Evolutionary conservation across 1,284 basidiomycete species (phyloP).

Genomic region (Puccinia horiana): DNA sequence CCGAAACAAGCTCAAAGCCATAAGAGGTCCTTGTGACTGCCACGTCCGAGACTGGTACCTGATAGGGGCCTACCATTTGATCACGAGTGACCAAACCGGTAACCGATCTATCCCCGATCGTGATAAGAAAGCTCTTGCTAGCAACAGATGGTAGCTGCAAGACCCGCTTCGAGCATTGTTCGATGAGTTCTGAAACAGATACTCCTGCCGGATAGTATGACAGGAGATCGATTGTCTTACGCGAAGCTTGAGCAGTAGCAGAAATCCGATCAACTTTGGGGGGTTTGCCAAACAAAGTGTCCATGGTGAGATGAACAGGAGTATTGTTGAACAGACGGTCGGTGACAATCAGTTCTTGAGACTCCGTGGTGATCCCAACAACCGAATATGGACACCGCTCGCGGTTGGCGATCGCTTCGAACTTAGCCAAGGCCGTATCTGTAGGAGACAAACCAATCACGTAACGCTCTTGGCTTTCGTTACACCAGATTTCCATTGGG

Average conservation of each 20-base stretch:
- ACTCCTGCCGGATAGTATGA: slow-evolving; percentile 63
- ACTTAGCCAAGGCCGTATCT: slow-evolving; percentile 57
- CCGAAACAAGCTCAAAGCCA: slow-evolving; percentile 71
- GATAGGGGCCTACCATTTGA: slow-evolving; percentile 99
- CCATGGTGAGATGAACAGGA: slow-evolving; percentile 88
- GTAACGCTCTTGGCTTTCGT: slow-evolving; percentile 97
- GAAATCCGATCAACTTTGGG: slow-evolving; percentile 85
- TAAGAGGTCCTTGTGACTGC: slow-evolving; percentile 93
- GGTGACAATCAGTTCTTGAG: slow-evolving; percentile 75
- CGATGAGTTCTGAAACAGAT: slow-evolving; percentile 56
- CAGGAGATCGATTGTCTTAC: slow-evolving; percentile 64
- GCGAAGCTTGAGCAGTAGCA: slow-evolving; percentile 60
- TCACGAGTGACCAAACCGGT: slow-evolving; percentile 93
- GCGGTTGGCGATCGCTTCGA: slow-evolving; percentile 76
- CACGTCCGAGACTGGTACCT: slow-evolving; percentile 95
- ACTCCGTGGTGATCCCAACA: slow-evolving; percentile 81
- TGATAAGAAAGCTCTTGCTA: slow-evolving; percentile 96
- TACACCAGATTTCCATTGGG: slow-evolving; percentile 99
- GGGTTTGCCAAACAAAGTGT: slow-evolving; percentile 92
- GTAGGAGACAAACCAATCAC: slow-evolving; percentile 70
- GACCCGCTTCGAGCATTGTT: slow-evolving; percentile 73
- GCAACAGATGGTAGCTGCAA: slow-evolving; percentile 87
- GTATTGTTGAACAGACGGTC: slow-evolving; percentile 73
- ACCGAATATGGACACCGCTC: slow-evolving; percentile 91
- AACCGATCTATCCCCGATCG: slow-evolving; percentile 92